Base-by-base conservation (phyloP, 306 rosid species). In the Fragaria vesca region DNA sequence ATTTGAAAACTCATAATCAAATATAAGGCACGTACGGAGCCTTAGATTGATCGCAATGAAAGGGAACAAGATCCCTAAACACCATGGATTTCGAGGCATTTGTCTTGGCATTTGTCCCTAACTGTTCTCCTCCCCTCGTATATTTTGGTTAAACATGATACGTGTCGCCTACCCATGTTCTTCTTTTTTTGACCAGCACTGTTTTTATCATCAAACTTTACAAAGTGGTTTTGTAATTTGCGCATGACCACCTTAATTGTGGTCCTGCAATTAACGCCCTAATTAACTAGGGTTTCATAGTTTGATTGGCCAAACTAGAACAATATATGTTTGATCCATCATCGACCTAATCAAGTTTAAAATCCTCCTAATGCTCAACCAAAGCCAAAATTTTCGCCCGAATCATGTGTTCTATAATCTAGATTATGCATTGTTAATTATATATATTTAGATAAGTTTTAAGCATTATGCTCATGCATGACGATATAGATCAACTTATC, bases 1-100 rank as follows among this genome's bases (percentile, higher is more conserved):
- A 66, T 58, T 58, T 28, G 32, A 26, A 84, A 81, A 17, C 4
- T 18, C 6, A 55, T 18, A 36, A 8, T 4, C 28, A 18, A 66
- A 66, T 4, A 5, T 82, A 78, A 73, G 83, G 74, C 69, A 76
- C 72, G 85, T 69, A 83, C 91, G 87, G 84, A 85, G 75, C 81
- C 80, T 45, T 54, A 65, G 70, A 72, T 52, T 61, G 65, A 50
- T 81, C 51, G 75, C 84, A 81, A 60, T 45, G 38, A 40, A 52
- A 74, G 93, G 96, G 90, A 90, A 86, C 91, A 89, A 79, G 91
- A 83, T 90, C 91, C 87, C 81, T 79, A 76, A 75, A 73, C 85
- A 77, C 82, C 78, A 86, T 78, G 40, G 40, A 73, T 79, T 81
- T 81, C 86, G 76, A 83, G 85, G 91, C 80, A 79, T 73, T 82